These are phyloP conservation scores for Claviceps sp. DNA, from an alignment of 2,329 filamentous ascomycete species.

Conservation along the genomic window DNA sequence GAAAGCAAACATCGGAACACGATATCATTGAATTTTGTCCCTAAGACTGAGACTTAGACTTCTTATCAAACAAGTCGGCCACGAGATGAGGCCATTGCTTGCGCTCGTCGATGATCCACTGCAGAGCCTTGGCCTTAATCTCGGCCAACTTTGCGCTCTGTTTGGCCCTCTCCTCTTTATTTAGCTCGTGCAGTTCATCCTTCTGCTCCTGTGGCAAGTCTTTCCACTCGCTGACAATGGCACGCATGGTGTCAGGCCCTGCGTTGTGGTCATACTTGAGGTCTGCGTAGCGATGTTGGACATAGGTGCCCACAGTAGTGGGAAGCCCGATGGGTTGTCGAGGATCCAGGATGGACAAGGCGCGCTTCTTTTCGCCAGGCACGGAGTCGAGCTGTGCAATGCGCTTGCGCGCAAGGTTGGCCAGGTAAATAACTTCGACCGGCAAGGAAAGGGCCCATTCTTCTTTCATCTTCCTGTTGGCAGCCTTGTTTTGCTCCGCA, in stretches of 20 bases:
- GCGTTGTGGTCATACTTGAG: conserved; percentile 12
- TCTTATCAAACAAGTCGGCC: no score
- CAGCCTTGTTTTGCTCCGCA: conserved; percentile 25
- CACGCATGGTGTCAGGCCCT: conserved; percentile 10
- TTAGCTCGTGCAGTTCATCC: no score
- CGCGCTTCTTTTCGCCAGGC: conserved; percentile 20
- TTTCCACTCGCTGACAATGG: conserved; percentile 28
- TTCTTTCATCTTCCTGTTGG: conserved; percentile 27
- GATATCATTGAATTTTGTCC: no score
- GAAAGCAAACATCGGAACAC: no score
- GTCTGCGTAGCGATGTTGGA: conserved; percentile 22
- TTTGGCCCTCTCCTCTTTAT: no score
- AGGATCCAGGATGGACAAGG: conserved; percentile 27
- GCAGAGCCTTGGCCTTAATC: no score
- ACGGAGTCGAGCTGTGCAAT: not conserved
- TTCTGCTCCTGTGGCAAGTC: conserved; percentile 15
- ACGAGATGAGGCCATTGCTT: no score
- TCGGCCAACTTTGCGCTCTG: no score
- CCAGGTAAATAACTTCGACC: conserved; percentile 25
- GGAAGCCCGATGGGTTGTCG: conserved; percentile 24
- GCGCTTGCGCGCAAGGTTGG: conserved; percentile 32
- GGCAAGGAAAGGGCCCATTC: conserved; percentile 35
- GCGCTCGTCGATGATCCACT: no score
- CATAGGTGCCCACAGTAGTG: conserved; percentile 5
- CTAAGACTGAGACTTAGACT: no score